These are phyloP conservation scores for Saccharomycopsis microspora DNA, from an alignment of 805 yeast species.

Conservation along the genomic window DNA sequence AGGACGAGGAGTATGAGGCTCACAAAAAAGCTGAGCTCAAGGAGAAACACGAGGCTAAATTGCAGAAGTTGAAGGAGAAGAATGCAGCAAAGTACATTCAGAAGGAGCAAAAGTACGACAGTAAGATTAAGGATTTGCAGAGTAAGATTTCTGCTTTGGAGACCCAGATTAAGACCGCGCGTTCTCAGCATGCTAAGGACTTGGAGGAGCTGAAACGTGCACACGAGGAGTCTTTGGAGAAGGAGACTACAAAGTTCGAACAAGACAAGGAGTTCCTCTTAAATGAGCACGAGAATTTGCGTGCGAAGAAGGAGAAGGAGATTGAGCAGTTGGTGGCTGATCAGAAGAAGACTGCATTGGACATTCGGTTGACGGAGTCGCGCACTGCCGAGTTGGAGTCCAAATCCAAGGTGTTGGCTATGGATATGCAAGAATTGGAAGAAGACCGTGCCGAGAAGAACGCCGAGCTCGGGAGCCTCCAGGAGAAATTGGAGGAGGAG, in stretches of 20 bases:
- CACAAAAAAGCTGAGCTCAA: constrained; percentile 6
- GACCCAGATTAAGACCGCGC: constrained; percentile 1
- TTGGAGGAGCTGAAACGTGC: constrained; percentile 4
- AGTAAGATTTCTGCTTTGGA: constrained; percentile 7
- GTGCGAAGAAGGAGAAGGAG: constrained; percentile 7
- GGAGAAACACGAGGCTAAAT: constrained; percentile 10
- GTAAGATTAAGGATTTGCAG: constrained; percentile 10
- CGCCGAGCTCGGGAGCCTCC: background rate
- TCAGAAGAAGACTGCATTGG: constrained; percentile 12
- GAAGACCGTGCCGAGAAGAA: background rate
- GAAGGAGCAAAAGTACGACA: constrained; percentile 11
- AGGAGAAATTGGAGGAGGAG: background rate
- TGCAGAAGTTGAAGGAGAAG: constrained; percentile 9
- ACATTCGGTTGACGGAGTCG: constrained; percentile 12
- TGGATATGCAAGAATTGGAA: constrained; percentile 13
- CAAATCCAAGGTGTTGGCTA: constrained; percentile 7
- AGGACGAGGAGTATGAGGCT: constrained; percentile 10
- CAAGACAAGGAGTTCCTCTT: constrained; percentile 8
- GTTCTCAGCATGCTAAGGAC: constrained; percentile 7
- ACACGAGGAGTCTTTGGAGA: constrained; percentile 9
- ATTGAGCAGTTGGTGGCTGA: constrained; percentile 9
- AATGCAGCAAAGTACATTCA: constrained; percentile 12
- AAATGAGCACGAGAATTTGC: constrained; percentile 9
- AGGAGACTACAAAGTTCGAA: constrained; percentile 6
- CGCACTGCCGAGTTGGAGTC: constrained; percentile 9